A percentile compares a stretch with the other conserved stretches of the same genome.
Conservation (phyloP, 2,329 filamentous ascomycete species). For the Biscogniauxia sp. region DNA sequence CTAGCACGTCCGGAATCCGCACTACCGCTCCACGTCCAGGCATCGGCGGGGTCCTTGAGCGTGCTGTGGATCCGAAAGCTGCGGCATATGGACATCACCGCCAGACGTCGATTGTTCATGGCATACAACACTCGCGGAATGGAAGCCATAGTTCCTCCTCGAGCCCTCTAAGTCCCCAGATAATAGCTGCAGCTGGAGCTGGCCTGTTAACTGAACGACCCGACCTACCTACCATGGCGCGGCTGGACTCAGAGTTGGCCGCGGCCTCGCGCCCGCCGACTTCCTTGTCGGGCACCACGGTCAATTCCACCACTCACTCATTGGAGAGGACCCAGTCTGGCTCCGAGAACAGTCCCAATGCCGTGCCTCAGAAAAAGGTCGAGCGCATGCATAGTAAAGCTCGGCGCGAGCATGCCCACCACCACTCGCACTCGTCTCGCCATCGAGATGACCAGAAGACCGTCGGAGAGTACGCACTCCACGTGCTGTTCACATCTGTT, state of each 20-base stretch:
- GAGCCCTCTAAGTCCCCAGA: constrained; percentile 84
- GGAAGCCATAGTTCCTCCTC: constrained; percentile 79
- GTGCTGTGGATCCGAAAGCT: constrained; percentile 55
- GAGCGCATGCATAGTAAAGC: constrained; percentile 66
- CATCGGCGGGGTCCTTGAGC: constrained; percentile 46
- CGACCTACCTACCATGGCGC: constrained; percentile 48
- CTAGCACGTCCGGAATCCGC: constrained; percentile 40
- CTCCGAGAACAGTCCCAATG: constrained; percentile 41
- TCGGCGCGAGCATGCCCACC: constrained; percentile 69
- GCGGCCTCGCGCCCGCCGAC: constrained; percentile 44
- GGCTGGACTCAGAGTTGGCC: constrained; percentile 45
- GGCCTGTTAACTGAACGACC: constrained; percentile 50
- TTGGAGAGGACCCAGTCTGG: constrained; percentile 48
- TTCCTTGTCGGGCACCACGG: constrained; percentile 45
- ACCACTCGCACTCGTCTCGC: constrained; percentile 73
- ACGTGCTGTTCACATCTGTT: constrained; percentile 91
- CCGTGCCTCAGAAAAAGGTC: constrained; percentile 49
- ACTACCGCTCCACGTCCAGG: constrained; percentile 40
- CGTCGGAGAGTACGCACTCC: constrained; percentile 95
- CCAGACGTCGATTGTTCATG: constrained; percentile 96
- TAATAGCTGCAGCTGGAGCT: constrained; percentile 68
- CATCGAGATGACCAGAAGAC: constrained; percentile 79
- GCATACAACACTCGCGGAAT: constrained; percentile 88
- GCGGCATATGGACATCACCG: constrained; percentile 80
- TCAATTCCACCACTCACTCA: constrained; percentile 29